Evolutionary conservation across 768 basidiomycete genomes (phyloP), one percentile per base, ranked within the genome.

Genomic region (Lyophyllum atratum): DNA sequence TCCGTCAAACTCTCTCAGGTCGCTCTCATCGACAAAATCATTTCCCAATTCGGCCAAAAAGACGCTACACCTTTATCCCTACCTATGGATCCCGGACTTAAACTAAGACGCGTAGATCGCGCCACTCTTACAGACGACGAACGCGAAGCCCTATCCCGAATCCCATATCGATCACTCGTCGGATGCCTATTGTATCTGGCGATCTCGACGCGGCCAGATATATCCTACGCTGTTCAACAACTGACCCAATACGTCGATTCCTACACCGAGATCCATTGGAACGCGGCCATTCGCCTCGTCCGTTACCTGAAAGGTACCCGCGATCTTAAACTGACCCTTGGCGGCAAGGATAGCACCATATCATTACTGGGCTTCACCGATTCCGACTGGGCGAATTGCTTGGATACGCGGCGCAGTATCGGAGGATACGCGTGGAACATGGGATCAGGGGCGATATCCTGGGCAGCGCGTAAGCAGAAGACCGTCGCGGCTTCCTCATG

Each of bases 181-280:
- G 65, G 65, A 8, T 54, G 40, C 24, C 56, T 68, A 14, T 53
- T 62, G 9, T 68, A 62, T 25, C 45, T 66, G 2, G 59, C 63
- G 3, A 54, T 68, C n/a, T 57, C 47, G 0, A 67, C 70, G 2
- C 47, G 61, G 0, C 68, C 67, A 0, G 70, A 73, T 54, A 68
- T 72, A 12, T 21, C 62, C 2, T 68, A 59, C 53, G 61, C 69
- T 6, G 66, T 72, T 1, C 59, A 60, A 24, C 45, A 61, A 42
- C 49, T 74, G 3, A 63, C 65, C 3, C 66, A 70, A 59, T 76
- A 64, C 49, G 60, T 72, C 2, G 69, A 72, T 44, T 61, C 51
- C 52, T 72, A 63, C 33, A 33, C 63, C 0, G 45, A 15, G 1
- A 51, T 43, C 0, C 74, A 75, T 40, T 72, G 69, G 69, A 58